Evolutionary conservation across 768 basidiomycete species (phyloP).

Genomic region (Daedaleopsis nitida): DNA sequence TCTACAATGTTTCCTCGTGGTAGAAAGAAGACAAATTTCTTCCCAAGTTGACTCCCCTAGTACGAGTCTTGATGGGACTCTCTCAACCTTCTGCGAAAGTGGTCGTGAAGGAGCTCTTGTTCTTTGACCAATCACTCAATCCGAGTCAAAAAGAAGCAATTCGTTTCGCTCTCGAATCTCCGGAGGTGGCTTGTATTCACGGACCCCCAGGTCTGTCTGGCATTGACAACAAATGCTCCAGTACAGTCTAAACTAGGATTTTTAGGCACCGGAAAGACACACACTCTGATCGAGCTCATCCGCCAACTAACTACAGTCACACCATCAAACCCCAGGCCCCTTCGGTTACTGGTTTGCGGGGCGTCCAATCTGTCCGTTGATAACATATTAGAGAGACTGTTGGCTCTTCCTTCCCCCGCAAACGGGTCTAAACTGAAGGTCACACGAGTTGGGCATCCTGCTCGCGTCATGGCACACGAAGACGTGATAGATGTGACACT

Average conservation of each 20-base stretch:
- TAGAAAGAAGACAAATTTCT: slow-evolving; percentile 44
- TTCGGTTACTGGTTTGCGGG: slow-evolving; percentile 83
- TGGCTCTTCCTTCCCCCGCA: slow-evolving; percentile 55
- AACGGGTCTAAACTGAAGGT: slow-evolving; percentile 58
- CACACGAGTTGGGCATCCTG: slow-evolving; percentile 95
- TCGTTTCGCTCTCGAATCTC: slow-evolving; percentile 74
- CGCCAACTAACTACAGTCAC: slow-evolving; percentile 69
- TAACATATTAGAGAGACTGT: slow-evolving; percentile 88
- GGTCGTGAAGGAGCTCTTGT: slow-evolving; percentile 48
- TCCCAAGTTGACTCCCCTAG: slow-evolving; percentile 51
- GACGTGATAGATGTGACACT: slow-evolving; percentile 67
- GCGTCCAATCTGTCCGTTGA: slow-evolving; percentile 95
- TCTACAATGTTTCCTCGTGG: not conserved
- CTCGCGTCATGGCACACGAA: slow-evolving; percentile 79
- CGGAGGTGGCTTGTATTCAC: slow-evolving; percentile 90
- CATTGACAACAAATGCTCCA: not conserved
- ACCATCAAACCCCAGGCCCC: slow-evolving; percentile 48
- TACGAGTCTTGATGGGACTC: slow-evolving; percentile 74
- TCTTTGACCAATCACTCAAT: slow-evolving; percentile 80
- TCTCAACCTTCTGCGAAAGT: slow-evolving; percentile 44
- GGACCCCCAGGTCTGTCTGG: slow-evolving; percentile 82
- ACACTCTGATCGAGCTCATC: slow-evolving; percentile 92
- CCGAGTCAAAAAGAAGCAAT: slow-evolving; percentile 84
- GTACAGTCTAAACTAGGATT: not conserved
- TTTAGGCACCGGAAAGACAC: slow-evolving; percentile 90